Conservation (phyloP, 2,329 filamentous ascomycete species). For the Fusarium guadeloupense region DNA sequence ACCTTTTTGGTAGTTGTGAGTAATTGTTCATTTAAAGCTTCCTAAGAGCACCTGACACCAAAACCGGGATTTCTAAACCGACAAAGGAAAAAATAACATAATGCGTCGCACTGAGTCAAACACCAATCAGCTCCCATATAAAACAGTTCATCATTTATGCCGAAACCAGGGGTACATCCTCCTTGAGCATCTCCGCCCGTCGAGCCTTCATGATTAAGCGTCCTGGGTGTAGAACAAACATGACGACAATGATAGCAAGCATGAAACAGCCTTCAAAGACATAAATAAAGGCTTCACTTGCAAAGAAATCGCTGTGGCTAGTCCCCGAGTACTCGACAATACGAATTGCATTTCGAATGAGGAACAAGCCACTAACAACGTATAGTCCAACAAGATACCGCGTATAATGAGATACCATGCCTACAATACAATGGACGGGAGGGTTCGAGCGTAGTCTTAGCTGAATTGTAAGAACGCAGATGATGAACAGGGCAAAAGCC, state of each 20-base stretch:
- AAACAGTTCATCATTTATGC: too few species aligned
- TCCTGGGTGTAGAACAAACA: conserved; percentile 29
- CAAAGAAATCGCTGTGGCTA: conserved; percentile 56
- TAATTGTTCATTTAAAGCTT: too few species aligned
- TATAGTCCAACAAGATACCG: neutral
- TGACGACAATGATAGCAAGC: conserved; percentile 26
- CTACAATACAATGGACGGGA: conserved; percentile 50
- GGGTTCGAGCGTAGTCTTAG: conserved; percentile 44
- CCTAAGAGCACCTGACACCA: too few species aligned
- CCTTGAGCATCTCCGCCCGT: neutral
- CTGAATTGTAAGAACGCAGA: conserved; percentile 55
- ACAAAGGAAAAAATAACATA: too few species aligned
- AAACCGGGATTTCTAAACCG: too few species aligned
- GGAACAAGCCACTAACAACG: neutral
- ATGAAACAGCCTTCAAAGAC: conserved; percentile 45
- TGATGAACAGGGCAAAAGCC: conserved; percentile 1
- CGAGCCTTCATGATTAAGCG: neutral
- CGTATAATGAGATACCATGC: neutral
- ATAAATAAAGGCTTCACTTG: conserved; percentile 58
- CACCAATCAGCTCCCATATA: too few species aligned
- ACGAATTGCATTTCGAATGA: neutral
- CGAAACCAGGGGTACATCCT: neutral
- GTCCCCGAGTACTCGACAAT: conserved; percentile 6
- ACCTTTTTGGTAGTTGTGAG: too few species aligned
- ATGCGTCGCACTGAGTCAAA: too few species aligned